These are phyloP conservation scores for Phoma sp. DNA, from an alignment of 2,329 filamentous ascomycete species.

Conservation along the genomic window DNA sequence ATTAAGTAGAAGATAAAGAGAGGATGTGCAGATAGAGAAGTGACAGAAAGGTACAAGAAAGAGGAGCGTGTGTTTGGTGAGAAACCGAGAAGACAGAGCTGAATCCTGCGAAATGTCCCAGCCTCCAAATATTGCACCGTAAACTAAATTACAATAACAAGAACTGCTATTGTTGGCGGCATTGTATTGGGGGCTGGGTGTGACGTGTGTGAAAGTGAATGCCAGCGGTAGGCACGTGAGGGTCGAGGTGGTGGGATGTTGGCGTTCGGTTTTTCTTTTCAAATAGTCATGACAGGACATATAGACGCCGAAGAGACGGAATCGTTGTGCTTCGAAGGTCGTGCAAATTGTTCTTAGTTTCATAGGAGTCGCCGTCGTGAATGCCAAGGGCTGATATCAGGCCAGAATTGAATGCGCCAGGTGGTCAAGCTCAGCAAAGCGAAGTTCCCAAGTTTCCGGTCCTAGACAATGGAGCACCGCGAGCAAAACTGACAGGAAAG, in stretches of 20 bases:
- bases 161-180: not conserved
- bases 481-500: not conserved
- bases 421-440: not conserved
- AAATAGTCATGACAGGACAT: not conserved
- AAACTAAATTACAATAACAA: not conserved
- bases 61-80: not conserved
- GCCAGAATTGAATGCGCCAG: not conserved
- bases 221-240: constrained; percentile 9
- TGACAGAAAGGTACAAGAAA: not conserved
- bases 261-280: too few relatives aligned
- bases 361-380: not conserved
- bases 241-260: not conserved
- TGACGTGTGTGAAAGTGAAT: constrained; percentile 26
- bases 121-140: not conserved
- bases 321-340: not conserved
- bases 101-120: not conserved
- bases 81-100: not conserved
- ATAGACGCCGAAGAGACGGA: not conserved
- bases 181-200: not conserved
- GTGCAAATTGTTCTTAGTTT: not conserved
- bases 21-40: not conserved
- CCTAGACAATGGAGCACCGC: not conserved
- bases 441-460: not conserved
- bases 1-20: not conserved
- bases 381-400: constrained; percentile 2